Conservation (phyloP, 148 eudicot genomes). For the Rhododendron ferrugineum region DNA sequence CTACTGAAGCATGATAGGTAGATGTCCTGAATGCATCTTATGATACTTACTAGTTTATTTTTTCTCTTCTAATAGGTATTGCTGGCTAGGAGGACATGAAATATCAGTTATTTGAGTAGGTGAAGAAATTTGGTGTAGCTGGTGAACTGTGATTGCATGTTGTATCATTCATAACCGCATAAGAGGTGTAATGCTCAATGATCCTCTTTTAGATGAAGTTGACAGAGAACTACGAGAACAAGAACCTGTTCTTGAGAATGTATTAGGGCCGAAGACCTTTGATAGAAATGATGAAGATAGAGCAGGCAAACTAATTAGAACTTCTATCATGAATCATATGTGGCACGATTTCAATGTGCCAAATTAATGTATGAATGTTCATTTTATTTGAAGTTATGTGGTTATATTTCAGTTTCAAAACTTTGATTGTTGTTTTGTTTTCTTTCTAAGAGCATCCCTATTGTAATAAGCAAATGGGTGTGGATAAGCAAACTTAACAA, state of each 20-base stretch:
- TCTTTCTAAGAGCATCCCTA: too few relatives aligned
- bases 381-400: too few relatives aligned
- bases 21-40: neutral
- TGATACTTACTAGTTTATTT: conserved; percentile 1
- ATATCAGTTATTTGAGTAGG: conserved; percentile 14
- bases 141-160: conserved; percentile 7
- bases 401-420: too few relatives aligned
- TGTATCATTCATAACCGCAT: neutral
- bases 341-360: neutral
- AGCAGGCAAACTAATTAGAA: neutral
- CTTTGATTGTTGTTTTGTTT: too few relatives aligned
- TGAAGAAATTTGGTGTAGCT: conserved; percentile 20
- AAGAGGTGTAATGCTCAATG: neutral
- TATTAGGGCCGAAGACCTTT: neutral
- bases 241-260: neutral
- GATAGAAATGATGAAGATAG: neutral
- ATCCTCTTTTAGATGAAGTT: neutral
- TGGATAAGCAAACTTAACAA: too few relatives aligned
- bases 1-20: neutral
- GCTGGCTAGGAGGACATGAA: conserved; percentile 25
- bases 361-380: neutral
- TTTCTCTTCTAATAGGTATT: conserved; percentile 23
- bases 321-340: neutral
- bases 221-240: neutral
- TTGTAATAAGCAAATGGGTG: too few relatives aligned